These are phyloP conservation scores for Wickerhamiella qilinensis DNA, from an alignment of 805 yeast genomes.

Conservation along the genomic window DNA sequence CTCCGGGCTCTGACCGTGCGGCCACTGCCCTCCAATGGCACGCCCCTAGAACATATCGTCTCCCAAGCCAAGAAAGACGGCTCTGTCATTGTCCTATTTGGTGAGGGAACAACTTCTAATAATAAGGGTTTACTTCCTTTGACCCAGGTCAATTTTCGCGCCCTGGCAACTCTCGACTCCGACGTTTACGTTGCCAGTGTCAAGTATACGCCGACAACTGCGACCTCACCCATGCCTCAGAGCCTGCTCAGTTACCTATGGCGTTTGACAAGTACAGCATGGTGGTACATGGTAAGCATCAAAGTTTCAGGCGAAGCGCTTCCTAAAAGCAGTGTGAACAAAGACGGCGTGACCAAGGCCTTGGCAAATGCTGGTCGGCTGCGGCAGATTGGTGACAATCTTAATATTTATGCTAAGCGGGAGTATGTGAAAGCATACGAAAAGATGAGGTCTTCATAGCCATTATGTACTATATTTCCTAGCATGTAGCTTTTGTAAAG, in stretches of 20 bases:
- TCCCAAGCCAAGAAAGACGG: conserved; percentile 20
- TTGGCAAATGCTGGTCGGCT: conserved; percentile 29
- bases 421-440: conserved; percentile 27
- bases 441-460: conserved; percentile 4
- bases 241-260: conserved; percentile 16
- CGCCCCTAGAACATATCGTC: conserved; percentile 9
- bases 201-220: conserved; percentile 20
- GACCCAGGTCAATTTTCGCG: conserved; percentile 17
- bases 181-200: conserved; percentile 18
- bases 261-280: conserved; percentile 11
- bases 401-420: conserved; percentile 29
- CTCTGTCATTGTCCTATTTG: conserved; percentile 38
- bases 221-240: conserved; percentile 23
- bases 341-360: conserved; percentile 12
- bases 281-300: conserved; percentile 17
- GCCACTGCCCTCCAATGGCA: conserved; percentile 1
- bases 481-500: background rate
- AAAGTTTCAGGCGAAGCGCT: conserved; percentile 19
- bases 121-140: conserved; percentile 61
- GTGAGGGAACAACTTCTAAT: conserved; percentile 79
- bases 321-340: conserved; percentile 6
- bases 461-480: too few relatives aligned
- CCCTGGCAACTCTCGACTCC: conserved; percentile 6
- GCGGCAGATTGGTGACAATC: conserved; percentile 30
- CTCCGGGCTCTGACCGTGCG: conserved; percentile 10